Evolutionary conservation across 2,329 filamentous ascomycete genomes (phyloP), one percentile per base, ranked within the genome.

Genomic region (Calonectria crousiana): DNA sequence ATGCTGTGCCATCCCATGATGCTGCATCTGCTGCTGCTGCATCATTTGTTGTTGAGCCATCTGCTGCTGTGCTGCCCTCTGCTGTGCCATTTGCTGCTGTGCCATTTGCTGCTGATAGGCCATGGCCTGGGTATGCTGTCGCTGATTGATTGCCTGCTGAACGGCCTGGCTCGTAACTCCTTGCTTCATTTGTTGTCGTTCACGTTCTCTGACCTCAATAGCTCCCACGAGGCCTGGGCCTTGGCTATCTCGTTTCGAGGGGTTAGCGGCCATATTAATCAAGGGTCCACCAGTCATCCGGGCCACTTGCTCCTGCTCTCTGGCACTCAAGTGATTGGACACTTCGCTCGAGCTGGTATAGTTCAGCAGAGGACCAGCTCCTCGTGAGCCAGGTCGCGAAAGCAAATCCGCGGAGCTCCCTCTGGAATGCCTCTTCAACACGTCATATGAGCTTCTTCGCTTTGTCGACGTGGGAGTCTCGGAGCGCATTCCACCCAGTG

Each of bases 271-370:
- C 82, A 97, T 87, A 73, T 90, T 92, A 78, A 97, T 90, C 65
- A 98, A 87, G 0, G 95, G 94, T 0, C 92, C 92, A 1, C 94
- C 94, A 0, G 95, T 98, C 78, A 95, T 89, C 47, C 94, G 92
- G 13, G 95, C 94, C n/a, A 98, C 90, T 78, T 97, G 93, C 84
- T 97, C 95, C 83, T 97, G 95, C 84, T 98, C 95, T 20, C 94
- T 92, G 23, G 95, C 95, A 26, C 94, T 95, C n/a, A 98, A 88
- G 72, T 93, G 90, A 0, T 90, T 88, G 30, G 81, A 87, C 58
- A 81, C 67, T 32, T 86, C 84, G 4, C 84, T 84, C 16, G 80
- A 76, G 47, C 76, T 76, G 6, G 89, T 85, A 76, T 91, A 88
- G 64, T 86, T 85, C 36, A 93, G 84, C 71, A 90, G 82, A 5